A percentile compares a stretch with the other conserved stretches of the same genome.
Evolutionary conservation across 371 early-diverging fungal genomes (phyloP).

Genomic region (Blastocladiella emersonii): DNA sequence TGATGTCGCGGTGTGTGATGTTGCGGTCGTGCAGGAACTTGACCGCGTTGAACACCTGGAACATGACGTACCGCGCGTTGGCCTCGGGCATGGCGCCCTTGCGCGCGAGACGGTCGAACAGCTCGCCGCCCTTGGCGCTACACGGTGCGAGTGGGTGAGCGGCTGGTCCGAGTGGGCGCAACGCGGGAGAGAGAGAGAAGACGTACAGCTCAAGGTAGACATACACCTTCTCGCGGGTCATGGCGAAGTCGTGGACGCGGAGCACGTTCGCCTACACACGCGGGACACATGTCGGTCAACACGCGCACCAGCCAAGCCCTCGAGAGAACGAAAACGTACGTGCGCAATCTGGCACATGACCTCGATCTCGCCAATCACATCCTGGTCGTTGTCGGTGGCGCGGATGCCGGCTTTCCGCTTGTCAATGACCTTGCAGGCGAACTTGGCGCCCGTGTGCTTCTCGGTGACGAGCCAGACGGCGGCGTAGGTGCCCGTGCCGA

Average conservation of each 20-base stretch:
- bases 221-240: slow-evolving; percentile 28
- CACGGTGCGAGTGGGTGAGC: not conserved
- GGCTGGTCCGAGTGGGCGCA: not conserved
- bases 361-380: slow-evolving; percentile 27
- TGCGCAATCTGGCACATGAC: slow-evolving; percentile 31
- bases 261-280: slow-evolving; percentile 28
- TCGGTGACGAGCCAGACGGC: slow-evolving; percentile 39
- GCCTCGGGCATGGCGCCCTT: slow-evolving; percentile 26
- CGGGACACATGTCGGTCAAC: not conserved
- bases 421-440: slow-evolving; percentile 52
- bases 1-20: slow-evolving; percentile 38
- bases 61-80: slow-evolving; percentile 33
- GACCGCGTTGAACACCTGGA: slow-evolving; percentile 32
- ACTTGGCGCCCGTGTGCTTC: slow-evolving; percentile 27
- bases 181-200: not conserved
- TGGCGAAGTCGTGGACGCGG: slow-evolving; percentile 29
- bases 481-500: slow-evolving; percentile 34
- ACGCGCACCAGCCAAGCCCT: not conserved
- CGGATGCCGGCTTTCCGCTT: slow-evolving; percentile 13
- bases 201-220: slow-evolving; percentile 34
- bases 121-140: slow-evolving; percentile 36
- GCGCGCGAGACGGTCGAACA: slow-evolving; percentile 31
- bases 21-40: slow-evolving; percentile 33
- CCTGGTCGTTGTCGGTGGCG: slow-evolving; percentile 7
- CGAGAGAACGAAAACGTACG: slow-evolving; percentile 8